These are phyloP conservation scores for Suhomyces choctaworum DNA, from an alignment of 1,139 yeast genomes.

Conservation along the genomic window DNA sequence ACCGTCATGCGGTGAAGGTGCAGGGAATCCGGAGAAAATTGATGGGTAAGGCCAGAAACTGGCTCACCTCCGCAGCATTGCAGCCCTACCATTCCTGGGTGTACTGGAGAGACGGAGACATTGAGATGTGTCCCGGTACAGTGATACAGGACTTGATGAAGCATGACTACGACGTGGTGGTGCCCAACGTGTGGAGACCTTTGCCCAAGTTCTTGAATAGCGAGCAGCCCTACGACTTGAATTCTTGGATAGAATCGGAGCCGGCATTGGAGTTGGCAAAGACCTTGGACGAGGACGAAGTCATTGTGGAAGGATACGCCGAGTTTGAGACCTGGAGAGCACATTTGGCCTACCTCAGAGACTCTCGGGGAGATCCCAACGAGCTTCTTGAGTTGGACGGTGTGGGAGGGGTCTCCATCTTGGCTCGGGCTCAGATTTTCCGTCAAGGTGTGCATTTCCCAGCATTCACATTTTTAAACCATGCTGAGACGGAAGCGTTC, in stretches of 20 bases:
- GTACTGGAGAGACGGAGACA: slow-evolving; percentile 91
- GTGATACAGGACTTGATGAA: slow-evolving; percentile 80
- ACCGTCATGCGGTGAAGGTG: slow-evolving; percentile 84
- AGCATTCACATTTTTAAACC: slow-evolving; percentile 83
- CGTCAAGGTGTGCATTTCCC: slow-evolving; percentile 85
- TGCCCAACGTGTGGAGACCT: slow-evolving; percentile 92
- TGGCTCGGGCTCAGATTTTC: slow-evolving; percentile 80
- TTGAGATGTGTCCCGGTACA: slow-evolving; percentile 78
- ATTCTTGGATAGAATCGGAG: slow-evolving; percentile 84
- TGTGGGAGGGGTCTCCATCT: slow-evolving; percentile 85
- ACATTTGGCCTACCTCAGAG: slow-evolving; percentile 74
- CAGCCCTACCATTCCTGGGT: slow-evolving; percentile 92
- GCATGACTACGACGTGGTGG: slow-evolving; percentile 73
- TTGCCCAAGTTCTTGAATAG: slow-evolving; percentile 72
- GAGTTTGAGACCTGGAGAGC: slow-evolving; percentile 89
- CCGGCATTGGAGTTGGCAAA: slow-evolving; percentile 68
- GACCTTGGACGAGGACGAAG: slow-evolving; percentile 74
- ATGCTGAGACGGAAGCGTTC: slow-evolving; percentile 91
- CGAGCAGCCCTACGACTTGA: slow-evolving; percentile 83
- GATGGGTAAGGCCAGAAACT: slow-evolving; percentile 90
- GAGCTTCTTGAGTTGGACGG: slow-evolving; percentile 79
- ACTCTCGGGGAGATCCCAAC: slow-evolving; percentile 59
- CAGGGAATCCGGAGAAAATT: slow-evolving; percentile 85
- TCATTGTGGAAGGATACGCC: slow-evolving; percentile 88
- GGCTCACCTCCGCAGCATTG: slow-evolving; percentile 76